Conservation (phyloP, 306 rosid genomes). For the Amphicarpaea edgeworthii region DNA sequence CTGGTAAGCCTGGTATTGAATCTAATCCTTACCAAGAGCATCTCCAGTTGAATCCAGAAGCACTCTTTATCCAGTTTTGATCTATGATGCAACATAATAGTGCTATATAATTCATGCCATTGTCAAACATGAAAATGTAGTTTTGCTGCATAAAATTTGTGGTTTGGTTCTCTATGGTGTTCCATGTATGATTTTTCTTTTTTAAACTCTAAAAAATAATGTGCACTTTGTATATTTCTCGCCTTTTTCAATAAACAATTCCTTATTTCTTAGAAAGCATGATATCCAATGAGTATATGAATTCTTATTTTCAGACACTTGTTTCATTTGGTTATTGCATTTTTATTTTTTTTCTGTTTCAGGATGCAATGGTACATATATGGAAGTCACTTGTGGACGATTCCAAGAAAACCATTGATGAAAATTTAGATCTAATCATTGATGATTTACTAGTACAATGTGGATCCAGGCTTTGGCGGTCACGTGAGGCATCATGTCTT, state of each 20-base stretch:
- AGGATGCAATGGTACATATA: conserved; percentile 98
- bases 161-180: background rate
- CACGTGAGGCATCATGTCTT: conserved; percentile 93
- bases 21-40: background rate
- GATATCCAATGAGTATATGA: conserved; percentile 8
- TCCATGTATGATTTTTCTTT: background rate
- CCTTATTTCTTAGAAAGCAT: conserved; percentile 3
- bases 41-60: background rate
- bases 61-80: background rate
- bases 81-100: background rate
- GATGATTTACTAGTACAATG: conserved; percentile 84
- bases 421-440: conserved; percentile 77
- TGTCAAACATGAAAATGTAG: background rate
- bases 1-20: background rate
- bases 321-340: conserved; percentile 34
- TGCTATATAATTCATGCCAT: conserved; percentile 5
- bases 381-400: conserved; percentile 97
- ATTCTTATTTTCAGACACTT: conserved; percentile 33
- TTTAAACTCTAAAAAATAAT: background rate
- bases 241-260: conserved; percentile 2
- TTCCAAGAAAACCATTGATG: conserved; percentile 93
- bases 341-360: conserved; percentile 45
- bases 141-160: background rate
- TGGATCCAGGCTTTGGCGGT: conserved; percentile 98
- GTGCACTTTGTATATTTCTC: conserved; percentile 26